Evolutionary conservation across 768 basidiomycete genomes (phyloP), one percentile per base, ranked within the genome.

Genomic region (Termitomyces sp.): DNA sequence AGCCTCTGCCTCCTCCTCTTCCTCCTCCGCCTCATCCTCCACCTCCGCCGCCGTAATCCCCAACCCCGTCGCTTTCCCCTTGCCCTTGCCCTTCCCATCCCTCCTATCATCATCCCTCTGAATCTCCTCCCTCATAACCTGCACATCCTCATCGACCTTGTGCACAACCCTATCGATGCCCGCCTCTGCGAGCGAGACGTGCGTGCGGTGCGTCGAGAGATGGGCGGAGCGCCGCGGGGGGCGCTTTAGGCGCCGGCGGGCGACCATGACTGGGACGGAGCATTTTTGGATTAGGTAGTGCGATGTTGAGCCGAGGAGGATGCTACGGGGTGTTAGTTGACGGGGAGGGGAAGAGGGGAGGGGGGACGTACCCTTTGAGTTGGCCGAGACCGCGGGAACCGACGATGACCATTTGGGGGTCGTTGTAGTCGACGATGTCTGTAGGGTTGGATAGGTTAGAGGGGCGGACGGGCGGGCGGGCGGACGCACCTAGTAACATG

Each of bases 221-320:
- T 92, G 89, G 0, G 91, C 90, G 3, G 84, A 81, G 45, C 86
- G 88, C 52, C 84, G 83, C 12, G 94, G 85, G 20, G 94, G 91
- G 3, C 92, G 85, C 70, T 91, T 92, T 68, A 97, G 85, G 12
- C 94, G 80, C 50, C 94, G 85, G 50, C 94, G 91, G 5, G 94
- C 92, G 50, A 96, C 93, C 94, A 98, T 96, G 52, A 97, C 94
- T 0, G 95, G 94, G 0, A 96, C 94, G 15, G 92, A 92, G 57
- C 92, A 95, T 71, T 93, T 94, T 79, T 93, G 88, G 42, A 92
- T 90, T 44, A 94, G 83, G 66, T 98, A 98, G 69, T 98, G 92
- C 1, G 93, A 96, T 1, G 94, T 98, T 3, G 93, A 95, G 13
- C 94, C 95, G 35, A 98, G 84, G 3, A 98, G 78, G 60, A 96